Evolutionary conservation across 352 stramenopile species (phyloP), one percentile per base, ranked within the genome.

Genomic region (Globisporangium camurandrum): DNA sequence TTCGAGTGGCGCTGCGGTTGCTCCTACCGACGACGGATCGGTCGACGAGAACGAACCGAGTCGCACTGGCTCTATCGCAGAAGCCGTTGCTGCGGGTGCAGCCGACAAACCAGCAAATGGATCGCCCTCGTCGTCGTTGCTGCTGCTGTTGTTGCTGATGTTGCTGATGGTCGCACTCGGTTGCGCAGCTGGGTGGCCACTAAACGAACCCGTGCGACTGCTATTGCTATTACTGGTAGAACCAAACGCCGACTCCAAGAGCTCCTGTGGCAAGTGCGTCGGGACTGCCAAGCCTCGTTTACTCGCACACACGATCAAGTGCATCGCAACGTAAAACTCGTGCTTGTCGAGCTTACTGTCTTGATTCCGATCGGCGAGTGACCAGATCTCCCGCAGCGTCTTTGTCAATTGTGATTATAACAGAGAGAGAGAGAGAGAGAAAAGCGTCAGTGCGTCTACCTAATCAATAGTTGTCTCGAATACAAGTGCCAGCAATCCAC

Each of bases 271-370:
- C 5, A 96, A 58, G 24, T 82, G 66, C 10, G 61, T 31, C 8
- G 88, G 88, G 43, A 96, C 64, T 0, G 81, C 64, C 9, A 96
- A 59, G 8, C 72, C 74, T n/a, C 88, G 81, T 56, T 96, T 97
- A 62, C 78, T 96, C 46, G 97, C 62, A 54, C 94, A 98, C 19
- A 98, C 92, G 63, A 98, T 98, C 51, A 98, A 62, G 58, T 98
- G 94, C 94, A 98, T 98, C 1, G 92, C 92, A 19, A 97, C 77
- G 61, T 93, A 96, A 62, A 98, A 98, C 59, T 98, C 94, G 23
- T 93, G 68, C 23, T 76, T 55, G 52, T 95, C 90, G 28, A 98
- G 79, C 42, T 87, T 86, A 57, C 93, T 97, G 63, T 98, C 86
- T 12, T 95, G 88, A 19, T 73, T 77, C 16, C 69, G 68, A 68